These are phyloP conservation scores for Hirschioporus abietinus DNA, from an alignment of 768 basidiomycete genomes.

Conservation along the genomic window DNA sequence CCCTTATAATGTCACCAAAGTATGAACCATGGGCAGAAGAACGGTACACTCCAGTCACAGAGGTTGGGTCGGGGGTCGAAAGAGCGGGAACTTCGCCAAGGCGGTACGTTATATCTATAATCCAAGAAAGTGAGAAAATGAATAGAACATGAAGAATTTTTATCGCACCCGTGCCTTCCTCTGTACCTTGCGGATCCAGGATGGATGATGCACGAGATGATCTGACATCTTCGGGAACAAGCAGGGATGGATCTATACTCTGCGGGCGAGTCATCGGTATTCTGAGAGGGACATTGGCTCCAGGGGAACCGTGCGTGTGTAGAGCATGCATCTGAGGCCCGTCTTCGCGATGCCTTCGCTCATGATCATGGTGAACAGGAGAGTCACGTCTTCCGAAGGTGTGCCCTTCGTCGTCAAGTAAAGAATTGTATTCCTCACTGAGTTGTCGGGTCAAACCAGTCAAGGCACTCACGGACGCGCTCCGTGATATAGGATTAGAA, in stretches of 20 bases:
- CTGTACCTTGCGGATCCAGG: conserved; percentile 16
- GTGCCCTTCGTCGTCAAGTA: background rate
- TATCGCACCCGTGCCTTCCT: conserved; percentile 6
- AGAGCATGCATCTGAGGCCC: background rate
- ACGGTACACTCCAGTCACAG: conserved; percentile 42
- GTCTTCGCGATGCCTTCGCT: background rate
- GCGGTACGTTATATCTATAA: conserved; percentile 15
- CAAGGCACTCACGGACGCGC: background rate
- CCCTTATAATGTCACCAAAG: background rate
- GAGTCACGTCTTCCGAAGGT: background rate
- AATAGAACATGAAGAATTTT: conserved; percentile 18
- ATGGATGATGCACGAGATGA: conserved; percentile 29
- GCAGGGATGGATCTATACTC: conserved; percentile 19
- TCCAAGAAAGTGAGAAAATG: conserved; percentile 10
- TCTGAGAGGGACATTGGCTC: conserved; percentile 19
- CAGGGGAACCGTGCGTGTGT: conserved; percentile 2
- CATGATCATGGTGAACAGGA: background rate
- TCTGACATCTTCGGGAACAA: conserved; percentile 32
- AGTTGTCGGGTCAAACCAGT: background rate
- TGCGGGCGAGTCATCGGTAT: conserved; percentile 23
- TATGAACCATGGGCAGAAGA: conserved; percentile 11
- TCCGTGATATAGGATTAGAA: background rate
- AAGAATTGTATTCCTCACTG: background rate
- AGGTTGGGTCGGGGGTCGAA: conserved; percentile 33
- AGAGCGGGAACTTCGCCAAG: conserved; percentile 23